These are phyloP conservation scores for Neonectria sp. DNA, from an alignment of 2,329 filamentous ascomycete species.

Conservation along the genomic window DNA sequence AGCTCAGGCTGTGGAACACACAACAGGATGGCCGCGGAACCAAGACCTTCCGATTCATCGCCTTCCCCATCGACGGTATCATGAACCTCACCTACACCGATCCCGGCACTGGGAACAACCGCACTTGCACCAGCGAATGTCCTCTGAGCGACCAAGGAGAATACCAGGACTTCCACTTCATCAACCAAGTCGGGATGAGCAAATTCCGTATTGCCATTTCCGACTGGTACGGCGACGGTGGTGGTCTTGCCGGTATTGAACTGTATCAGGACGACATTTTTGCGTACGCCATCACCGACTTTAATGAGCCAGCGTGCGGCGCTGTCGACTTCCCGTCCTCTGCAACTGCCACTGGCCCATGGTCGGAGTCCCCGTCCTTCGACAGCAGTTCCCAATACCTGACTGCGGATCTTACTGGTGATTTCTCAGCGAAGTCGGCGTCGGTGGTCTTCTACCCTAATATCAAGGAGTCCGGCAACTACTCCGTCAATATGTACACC, in stretches of 20 bases:
- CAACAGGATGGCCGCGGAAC: constrained; percentile 87
- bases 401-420: constrained; percentile 72
- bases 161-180: constrained; percentile 93
- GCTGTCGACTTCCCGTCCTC: constrained; percentile 73
- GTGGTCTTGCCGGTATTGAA: constrained; percentile 88
- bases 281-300: constrained; percentile 86
- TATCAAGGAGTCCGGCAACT: constrained; percentile 91
- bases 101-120: constrained; percentile 75
- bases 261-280: constrained; percentile 89
- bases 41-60: constrained; percentile 88
- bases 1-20: constrained; percentile 90
- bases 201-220: constrained; percentile 88
- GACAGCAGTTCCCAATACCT: constrained; percentile 84
- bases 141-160: constrained; percentile 81
- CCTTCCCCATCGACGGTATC: constrained; percentile 89
- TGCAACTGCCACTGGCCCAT: constrained; percentile 80
- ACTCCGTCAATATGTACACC: constrained; percentile 91
- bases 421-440: constrained; percentile 71
- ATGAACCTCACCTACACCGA: constrained; percentile 97
- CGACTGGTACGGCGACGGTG: constrained; percentile 89
- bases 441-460: constrained; percentile 87
- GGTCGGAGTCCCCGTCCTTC: constrained; percentile 77
- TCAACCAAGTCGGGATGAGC: constrained; percentile 90
- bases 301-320: constrained; percentile 91
- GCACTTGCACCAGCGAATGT: constrained; percentile 85